Evolutionary conservation across 164 flowering plant genomes (phyloP).

Genomic region (Dillenia suffruticosa): DNA sequence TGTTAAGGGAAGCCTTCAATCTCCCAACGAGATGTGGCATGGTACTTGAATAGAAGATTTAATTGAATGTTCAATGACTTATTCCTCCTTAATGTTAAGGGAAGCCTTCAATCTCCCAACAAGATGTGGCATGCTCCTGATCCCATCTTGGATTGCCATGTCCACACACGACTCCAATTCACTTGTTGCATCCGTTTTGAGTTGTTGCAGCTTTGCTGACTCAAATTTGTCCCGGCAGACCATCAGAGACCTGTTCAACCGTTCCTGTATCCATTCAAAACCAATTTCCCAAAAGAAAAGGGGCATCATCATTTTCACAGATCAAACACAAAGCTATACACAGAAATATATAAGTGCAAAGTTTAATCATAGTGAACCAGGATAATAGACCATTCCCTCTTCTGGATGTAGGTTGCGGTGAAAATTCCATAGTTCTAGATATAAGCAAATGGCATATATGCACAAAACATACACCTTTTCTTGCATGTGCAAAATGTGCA

Average conservation of each 20-base stretch:
- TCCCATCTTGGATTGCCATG: conserved; percentile 55
- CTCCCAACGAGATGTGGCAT: conserved; percentile 62
- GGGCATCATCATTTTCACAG: too few relatives aligned
- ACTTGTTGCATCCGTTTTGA: conserved; percentile 29
- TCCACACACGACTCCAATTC: conserved; percentile 82
- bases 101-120: conserved; percentile 49
- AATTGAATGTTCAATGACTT: background rate
- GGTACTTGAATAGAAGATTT: too few relatives aligned
- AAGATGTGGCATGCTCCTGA: conserved; percentile 60
- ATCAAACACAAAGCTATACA: too few relatives aligned
- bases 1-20: conserved; percentile 42
- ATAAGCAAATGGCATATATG: too few relatives aligned
- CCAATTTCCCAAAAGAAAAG: too few relatives aligned
- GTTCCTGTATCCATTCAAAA: conserved; percentile 47
- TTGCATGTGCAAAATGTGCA: too few relatives aligned
- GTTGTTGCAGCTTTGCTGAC: conserved; percentile 59
- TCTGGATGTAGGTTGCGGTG: too few relatives aligned
- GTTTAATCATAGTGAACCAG: too few relatives aligned
- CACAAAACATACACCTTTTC: too few relatives aligned
- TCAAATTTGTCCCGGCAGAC: conserved; percentile 96
- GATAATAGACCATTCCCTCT: too few relatives aligned
- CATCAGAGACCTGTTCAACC: conserved; percentile 71
- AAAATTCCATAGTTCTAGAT: too few relatives aligned
- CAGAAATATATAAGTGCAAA: too few relatives aligned
- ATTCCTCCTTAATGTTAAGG: conserved; percentile 18